Evolutionary conservation across 352 stramenopile genomes (phyloP), one percentile per base, ranked within the genome.

Genomic region (Phytophthora parvispora): DNA sequence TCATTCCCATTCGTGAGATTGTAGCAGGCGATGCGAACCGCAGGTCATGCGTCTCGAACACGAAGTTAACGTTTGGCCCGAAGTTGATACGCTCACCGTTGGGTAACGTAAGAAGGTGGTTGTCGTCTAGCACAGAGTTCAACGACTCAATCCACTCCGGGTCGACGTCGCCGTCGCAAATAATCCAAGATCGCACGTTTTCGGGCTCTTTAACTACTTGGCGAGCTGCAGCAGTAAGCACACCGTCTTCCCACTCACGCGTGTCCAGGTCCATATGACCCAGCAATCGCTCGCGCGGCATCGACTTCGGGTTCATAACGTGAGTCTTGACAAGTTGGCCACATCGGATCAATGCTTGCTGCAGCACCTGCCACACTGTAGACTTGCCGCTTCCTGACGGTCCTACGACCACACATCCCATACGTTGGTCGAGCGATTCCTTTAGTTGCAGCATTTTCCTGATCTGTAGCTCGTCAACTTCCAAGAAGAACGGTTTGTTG

Each of bases 71-170:
- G 71, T 99, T 99, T 0, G 82, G 69, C 0, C 93, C 93, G 63
- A 99, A 98, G 74, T 88, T 96, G 64, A 99, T 99, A 22, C 97
- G 90, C 60, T 99, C 97, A 36, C 97, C 97, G 54, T 99, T 99
- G 2, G 97, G 97, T 43, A 99, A 70, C 10, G 97, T 99, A 9
- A 99, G 83, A 27, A 99, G 60, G 56, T 98, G 91, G 70, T 99
- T 99, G 71, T 99, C 97, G 47, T 99, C 97, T 2, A 99, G 63
- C 2, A 99, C 97, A 0, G 93, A 98, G 67, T 99, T 99, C 0
- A 99, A 72, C 22, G 86, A 97, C 74, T 99, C 97, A 60, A 99
- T 99, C 97, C 97, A 99, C 67, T 98, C 94, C 0, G 97, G 94
- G 64, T 99, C 97, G 16, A 99, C 95, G 56, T 99, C 96, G 7